Evolutionary conservation across 2,329 filamentous ascomycete genomes (phyloP).

Genomic region (Ophiocordyceps camponoti-saundersi): DNA sequence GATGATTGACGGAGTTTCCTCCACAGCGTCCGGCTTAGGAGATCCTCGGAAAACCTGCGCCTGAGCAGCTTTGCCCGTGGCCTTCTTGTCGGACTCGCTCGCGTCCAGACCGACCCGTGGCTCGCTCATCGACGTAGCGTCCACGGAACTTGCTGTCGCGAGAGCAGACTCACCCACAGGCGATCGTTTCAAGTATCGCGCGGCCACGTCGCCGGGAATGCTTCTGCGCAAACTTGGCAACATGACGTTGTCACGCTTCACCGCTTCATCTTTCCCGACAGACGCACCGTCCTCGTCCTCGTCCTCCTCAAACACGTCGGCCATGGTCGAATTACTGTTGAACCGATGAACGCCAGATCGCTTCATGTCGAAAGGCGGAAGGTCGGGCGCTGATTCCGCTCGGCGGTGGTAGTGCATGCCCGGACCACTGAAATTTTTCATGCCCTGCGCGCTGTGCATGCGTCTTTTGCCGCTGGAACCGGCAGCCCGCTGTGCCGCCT

Average conservation of each 20-base stretch:
- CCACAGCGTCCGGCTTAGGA: slow-evolving; percentile 22
- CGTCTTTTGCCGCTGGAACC: slow-evolving; percentile 40
- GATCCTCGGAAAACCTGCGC: background rate
- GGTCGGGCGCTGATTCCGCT: slow-evolving; percentile 64
- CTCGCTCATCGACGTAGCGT: background rate
- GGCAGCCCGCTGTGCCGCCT: slow-evolving; percentile 44
- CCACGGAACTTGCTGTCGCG: background rate
- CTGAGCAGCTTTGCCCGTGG: background rate
- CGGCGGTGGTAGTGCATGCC: slow-evolving; percentile 63
- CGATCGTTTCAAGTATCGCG: background rate
- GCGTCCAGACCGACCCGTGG: background rate
- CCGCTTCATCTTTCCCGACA: background rate
- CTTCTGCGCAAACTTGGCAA: background rate
- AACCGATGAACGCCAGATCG: slow-evolving; percentile 43
- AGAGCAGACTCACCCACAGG: background rate
- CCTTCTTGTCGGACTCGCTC: background rate
- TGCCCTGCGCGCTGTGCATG: slow-evolving; percentile 61
- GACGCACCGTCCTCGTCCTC: slow-evolving; percentile 40
- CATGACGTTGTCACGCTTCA: background rate
- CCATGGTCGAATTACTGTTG: slow-evolving; percentile 58
- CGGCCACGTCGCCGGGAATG: background rate
- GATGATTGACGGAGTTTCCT: slow-evolving; percentile 25
- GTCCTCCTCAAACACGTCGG: slow-evolving; percentile 75
- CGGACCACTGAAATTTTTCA: slow-evolving; percentile 49
- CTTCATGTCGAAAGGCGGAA: slow-evolving; percentile 53